Base-by-base conservation (phyloP, 352 stramenopile species). In the Pythium chondricola region DNA sequence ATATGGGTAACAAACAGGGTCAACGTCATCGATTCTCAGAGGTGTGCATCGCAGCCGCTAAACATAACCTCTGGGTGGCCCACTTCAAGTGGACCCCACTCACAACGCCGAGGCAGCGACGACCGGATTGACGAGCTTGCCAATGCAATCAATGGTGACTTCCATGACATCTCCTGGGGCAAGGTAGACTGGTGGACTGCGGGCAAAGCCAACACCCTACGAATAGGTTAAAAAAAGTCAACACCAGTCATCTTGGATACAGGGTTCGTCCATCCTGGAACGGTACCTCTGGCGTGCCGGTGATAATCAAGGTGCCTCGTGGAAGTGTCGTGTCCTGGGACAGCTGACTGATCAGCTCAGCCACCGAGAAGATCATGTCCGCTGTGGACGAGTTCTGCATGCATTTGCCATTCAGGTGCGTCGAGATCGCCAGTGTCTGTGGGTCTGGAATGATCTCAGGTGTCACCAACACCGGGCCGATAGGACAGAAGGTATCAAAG, bases 311-410 rank as follows among this genome's bases (percentile, higher is more conserved):
- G 9, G 86, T 95, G 32, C 85, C 85, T 21, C 80, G 76, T n/a
- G 71, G 71, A 38, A 97, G 61, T 36, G 88, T 96, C 37, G 66
- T 92, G 56, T 93, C 87, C 54, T 96, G 80, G 10, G 85, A 95
- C 3, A 96, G 69, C 59, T 91, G 80, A 50, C 80, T 91, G 48
- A 97, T 93, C 24, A 96, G 62, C 57, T 92, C 70, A 2, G 81
- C 71, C 0, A 97, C 79, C 3, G 71, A 83, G 61, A 95, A 96
- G 60, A 96, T 95, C 83, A 97, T 95, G 67, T 96, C 86, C 21
- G 65, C 49, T 35, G 88, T 96, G 44, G 71, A 93, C 20, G 83
- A 95, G 46, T 92, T 74, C 56, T 97, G 88, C 64, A 95, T 80
- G 37, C 76, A 67, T 30, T 85, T 63, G 26, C 77, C 81, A 49